Conservation (phyloP, 257 asterid genomes). For the Lantana camara region DNA sequence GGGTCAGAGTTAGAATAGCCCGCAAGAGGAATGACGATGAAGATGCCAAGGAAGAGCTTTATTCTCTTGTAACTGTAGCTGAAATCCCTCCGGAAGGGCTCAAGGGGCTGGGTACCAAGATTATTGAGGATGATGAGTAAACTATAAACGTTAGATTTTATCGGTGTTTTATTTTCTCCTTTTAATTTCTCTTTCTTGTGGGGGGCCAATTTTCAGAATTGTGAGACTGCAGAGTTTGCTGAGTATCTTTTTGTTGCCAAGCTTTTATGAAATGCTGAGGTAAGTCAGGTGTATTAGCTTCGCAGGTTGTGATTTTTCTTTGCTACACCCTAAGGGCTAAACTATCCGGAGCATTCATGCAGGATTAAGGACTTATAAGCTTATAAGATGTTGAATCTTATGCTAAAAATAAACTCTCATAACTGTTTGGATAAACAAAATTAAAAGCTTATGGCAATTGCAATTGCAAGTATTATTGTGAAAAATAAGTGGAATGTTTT, state of each 20-base stretch:
- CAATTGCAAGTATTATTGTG: too few relatives aligned
- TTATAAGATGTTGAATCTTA: too few relatives aligned
- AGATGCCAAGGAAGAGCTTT: slow-evolving; percentile 68
- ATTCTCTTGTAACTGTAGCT: slow-evolving; percentile 57
- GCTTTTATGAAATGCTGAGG: not conserved
- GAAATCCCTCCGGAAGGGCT: slow-evolving; percentile 57
- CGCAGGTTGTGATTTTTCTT: not conserved
- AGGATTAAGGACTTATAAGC: too few relatives aligned
- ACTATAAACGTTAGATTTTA: not conserved
- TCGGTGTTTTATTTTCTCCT: not conserved
- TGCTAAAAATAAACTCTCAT: too few relatives aligned
- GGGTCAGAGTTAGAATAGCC: slow-evolving; percentile 60
- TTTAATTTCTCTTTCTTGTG: too few relatives aligned
- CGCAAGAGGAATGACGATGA: slow-evolving; percentile 68
- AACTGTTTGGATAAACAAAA: too few relatives aligned
- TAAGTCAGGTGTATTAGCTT: not conserved
- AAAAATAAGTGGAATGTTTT: too few relatives aligned
- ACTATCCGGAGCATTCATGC: not conserved
- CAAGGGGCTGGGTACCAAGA: slow-evolving; percentile 57
- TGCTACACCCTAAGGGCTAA: not conserved
- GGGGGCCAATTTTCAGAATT: not conserved
- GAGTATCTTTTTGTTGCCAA: not conserved
- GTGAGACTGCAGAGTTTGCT: not conserved
- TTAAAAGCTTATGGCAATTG: too few relatives aligned
- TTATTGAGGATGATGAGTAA: slow-evolving; percentile 54